phyloP scores from a whole-genome alignment of 2,329 filamentous ascomycete species.

The Colletotrichum sp. region DNA sequence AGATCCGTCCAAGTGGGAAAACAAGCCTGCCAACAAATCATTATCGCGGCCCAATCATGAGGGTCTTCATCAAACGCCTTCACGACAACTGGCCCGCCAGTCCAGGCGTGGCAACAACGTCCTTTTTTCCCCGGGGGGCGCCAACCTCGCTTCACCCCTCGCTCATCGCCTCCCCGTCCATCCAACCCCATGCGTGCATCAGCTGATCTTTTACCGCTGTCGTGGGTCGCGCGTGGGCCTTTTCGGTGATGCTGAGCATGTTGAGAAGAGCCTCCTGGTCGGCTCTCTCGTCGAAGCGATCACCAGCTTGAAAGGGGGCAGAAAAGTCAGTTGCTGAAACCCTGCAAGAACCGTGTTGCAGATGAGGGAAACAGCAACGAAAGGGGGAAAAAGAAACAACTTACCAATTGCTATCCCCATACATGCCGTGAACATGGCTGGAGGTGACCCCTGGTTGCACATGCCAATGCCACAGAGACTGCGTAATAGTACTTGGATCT shows the following conservation, averaged over 20 bases:
- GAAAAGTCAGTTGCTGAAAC: neutral
- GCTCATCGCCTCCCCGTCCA: slow-evolving; percentile 13
- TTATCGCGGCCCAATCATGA: neutral
- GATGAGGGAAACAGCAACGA: neutral
- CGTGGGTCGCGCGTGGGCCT: slow-evolving; percentile 58
- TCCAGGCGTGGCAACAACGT: neutral
- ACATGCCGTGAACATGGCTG: slow-evolving; percentile 60
- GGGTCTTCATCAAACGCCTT: neutral
- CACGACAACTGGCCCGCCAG: neutral
- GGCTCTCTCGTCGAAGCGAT: slow-evolving; percentile 47
- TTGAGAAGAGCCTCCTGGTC: slow-evolving; percentile 55
- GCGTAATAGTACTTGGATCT: slow-evolving; percentile 52
- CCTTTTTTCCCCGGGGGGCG: neutral
- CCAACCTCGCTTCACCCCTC: neutral
- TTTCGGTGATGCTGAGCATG: slow-evolving; percentile 51
- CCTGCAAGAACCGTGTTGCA: neutral
- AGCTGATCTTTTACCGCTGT: slow-evolving; percentile 50
- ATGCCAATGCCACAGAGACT: slow-evolving; percentile 64
- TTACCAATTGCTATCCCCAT: slow-evolving; percentile 52
- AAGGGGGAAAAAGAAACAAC: neutral
- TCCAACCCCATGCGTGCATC: slow-evolving; percentile 55
- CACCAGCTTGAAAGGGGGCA: slow-evolving; percentile 38
- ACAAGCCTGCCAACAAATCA: neutral
- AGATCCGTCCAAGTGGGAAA: neutral
- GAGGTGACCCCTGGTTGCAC: slow-evolving; percentile 61